These are phyloP conservation scores for Alternaria brassicicola DNA, from an alignment of 2,329 filamentous ascomycete species.

Conservation along the genomic window DNA sequence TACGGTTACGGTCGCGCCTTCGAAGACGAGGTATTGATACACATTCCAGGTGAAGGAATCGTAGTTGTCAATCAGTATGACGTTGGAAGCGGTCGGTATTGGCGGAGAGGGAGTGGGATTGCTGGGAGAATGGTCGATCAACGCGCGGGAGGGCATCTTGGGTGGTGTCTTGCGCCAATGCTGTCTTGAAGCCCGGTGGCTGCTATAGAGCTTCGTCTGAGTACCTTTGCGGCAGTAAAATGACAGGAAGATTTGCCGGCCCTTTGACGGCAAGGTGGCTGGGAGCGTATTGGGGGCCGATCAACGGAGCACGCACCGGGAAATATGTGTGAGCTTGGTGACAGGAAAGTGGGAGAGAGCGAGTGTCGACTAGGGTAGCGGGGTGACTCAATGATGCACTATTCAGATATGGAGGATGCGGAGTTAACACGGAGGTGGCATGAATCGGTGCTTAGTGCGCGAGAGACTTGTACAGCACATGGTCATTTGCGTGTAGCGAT, in stretches of 20 bases:
- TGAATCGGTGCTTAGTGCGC: not conserved
- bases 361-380: not conserved
- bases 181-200: not conserved
- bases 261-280: conserved; percentile 2
- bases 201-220: not conserved
- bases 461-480: no score
- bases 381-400: conserved; percentile 25
- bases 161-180: not conserved
- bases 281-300: not conserved
- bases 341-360: not conserved
- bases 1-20: conserved; percentile 88
- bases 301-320: not conserved
- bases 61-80: conserved; percentile 98
- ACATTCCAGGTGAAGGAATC: conserved; percentile 99
- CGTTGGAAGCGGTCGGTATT: conserved; percentile 81
- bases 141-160: conserved; percentile 53
- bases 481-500: no score
- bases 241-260: not conserved
- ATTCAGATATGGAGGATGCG: conserved; percentile 16
- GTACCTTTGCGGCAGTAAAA: not conserved
- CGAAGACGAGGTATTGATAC: conserved; percentile 96
- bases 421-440: conserved; percentile 22
- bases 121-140: conserved; percentile 84
- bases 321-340: not conserved
- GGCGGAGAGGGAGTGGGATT: conserved; percentile 76